Conservation (phyloP, 2,329 filamentous ascomycete species). For the Aspergillus quadricinctus region DNA sequence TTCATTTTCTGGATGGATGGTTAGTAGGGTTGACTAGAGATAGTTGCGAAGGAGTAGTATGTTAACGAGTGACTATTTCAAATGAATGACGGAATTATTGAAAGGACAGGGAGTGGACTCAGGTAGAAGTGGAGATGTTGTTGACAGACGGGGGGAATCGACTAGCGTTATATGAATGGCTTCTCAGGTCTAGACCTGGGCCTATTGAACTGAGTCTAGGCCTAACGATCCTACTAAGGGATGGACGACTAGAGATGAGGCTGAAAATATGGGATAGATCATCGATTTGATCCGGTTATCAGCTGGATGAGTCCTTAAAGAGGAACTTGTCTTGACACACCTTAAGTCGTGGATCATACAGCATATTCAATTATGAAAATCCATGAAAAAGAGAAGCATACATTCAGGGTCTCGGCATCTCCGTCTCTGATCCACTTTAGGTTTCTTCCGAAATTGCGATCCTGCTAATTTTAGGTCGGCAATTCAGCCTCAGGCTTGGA, state of each 20-base stretch:
- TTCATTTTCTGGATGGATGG: conserved; percentile 16
- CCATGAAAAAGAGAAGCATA: neutral
- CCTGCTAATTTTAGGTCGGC: neutral
- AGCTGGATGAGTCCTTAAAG: too few relatives aligned
- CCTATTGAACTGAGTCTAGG: neutral
- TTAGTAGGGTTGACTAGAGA: conserved; percentile 3
- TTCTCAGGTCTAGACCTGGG: neutral
- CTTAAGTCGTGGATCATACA: neutral
- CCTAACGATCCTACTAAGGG: neutral
- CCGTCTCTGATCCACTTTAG: neutral
- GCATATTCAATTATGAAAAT: too few relatives aligned
- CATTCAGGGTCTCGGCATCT: neutral
- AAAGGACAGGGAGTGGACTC: neutral
- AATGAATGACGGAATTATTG: neutral
- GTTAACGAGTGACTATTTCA: neutral
- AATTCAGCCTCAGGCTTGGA: neutral
- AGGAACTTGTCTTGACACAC: too few relatives aligned
- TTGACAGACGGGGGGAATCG: neutral
- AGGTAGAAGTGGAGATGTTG: neutral
- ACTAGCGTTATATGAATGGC: neutral
- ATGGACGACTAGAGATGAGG: neutral
- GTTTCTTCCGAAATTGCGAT: too few relatives aligned
- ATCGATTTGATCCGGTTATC: too few relatives aligned
- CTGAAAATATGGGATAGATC: neutral
- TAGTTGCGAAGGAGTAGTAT: neutral